Percentiles rank a stretch among this genome's conserved stretches.
Evolutionary conservation across 495 filamentous ascomycete species (phyloP).

Genomic region (Jackrogersella minutella): DNA sequence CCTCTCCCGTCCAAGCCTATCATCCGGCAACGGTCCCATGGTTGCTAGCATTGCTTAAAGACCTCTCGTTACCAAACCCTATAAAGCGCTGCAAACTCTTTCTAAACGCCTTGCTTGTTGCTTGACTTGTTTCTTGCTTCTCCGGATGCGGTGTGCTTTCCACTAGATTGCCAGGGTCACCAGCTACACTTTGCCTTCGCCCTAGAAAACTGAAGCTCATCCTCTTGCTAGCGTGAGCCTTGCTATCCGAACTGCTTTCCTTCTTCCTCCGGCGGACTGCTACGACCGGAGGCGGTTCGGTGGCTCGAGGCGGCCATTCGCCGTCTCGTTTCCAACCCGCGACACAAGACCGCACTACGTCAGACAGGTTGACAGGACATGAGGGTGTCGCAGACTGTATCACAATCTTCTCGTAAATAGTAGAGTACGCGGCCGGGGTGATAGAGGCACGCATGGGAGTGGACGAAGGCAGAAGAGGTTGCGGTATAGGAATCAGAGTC

Average conservation of each 20-base stretch:
- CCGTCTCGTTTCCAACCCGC: slow-evolving; percentile 93
- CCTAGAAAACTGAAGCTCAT: slow-evolving; percentile 48
- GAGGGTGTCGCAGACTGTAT: slow-evolving; percentile 77
- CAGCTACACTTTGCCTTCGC: slow-evolving; percentile 28
- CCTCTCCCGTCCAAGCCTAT: not conserved
- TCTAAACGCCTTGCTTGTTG: slow-evolving; percentile 47
- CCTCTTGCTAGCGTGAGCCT: slow-evolving; percentile 40
- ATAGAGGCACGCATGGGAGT: slow-evolving; percentile 80
- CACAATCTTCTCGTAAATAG: slow-evolving; percentile 89
- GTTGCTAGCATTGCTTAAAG: slow-evolving; percentile 15
- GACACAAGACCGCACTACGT: slow-evolving; percentile 83
- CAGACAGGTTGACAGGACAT: slow-evolving; percentile 84
- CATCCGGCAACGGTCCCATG: not conserved
- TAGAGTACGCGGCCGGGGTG: slow-evolving; percentile 72
- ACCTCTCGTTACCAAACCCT: slow-evolving; percentile 45
- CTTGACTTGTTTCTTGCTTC: slow-evolving; percentile 62
- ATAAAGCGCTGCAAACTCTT: slow-evolving; percentile 54
- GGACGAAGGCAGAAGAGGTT: slow-evolving; percentile 70
- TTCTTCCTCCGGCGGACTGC: slow-evolving; percentile 49
- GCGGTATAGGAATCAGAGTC: slow-evolving; percentile 66
- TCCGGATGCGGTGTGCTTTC: slow-evolving; percentile 39
- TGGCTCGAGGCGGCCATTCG: slow-evolving; percentile 84
- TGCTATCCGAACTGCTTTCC: slow-evolving; percentile 38
- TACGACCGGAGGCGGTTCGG: slow-evolving; percentile 48
- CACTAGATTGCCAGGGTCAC: slow-evolving; percentile 24